Conservation (phyloP, 805 yeast species). For the Wickerhamomyces bisporus region DNA sequence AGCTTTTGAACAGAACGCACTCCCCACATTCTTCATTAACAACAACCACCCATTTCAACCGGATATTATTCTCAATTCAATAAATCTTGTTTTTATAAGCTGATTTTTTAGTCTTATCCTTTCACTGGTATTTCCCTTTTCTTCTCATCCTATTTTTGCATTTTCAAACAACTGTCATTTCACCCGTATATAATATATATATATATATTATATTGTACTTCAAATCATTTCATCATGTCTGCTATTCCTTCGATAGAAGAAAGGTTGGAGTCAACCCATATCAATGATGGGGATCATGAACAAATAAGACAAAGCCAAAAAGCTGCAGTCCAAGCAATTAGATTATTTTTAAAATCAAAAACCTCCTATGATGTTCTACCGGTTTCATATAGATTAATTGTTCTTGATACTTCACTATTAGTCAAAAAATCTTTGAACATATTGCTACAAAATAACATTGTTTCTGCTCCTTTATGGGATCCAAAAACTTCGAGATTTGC, state of each 20-base stretch:
- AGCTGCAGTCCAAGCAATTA: slow-evolving; percentile 74
- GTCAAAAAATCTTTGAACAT: slow-evolving; percentile 90
- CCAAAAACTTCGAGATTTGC: slow-evolving; percentile 85
- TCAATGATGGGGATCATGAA: slow-evolving; percentile 7
- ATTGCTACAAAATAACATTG: slow-evolving; percentile 86
- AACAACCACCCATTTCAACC: no score
- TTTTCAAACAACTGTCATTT: no score
- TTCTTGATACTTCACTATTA: slow-evolving; percentile 83
- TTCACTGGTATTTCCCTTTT: no score
- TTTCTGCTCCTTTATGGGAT: slow-evolving; percentile 96
- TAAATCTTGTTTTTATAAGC: no score
- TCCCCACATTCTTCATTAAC: no score
- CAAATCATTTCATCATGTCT: no score
- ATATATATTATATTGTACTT: no score
- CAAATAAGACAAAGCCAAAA: slow-evolving; percentile 36
- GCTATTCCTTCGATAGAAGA: slow-evolving; percentile 20
- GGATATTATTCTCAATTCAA: no score
- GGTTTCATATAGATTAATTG: slow-evolving; percentile 87
- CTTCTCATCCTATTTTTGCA: no score
- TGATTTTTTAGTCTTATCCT: no score
- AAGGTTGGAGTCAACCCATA: slow-evolving; percentile 31
- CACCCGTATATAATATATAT: no score
- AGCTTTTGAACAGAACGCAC: no score
- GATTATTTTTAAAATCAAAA: slow-evolving; percentile 79
- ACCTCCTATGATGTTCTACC: slow-evolving; percentile 97